Evolutionary conservation across 2,329 filamentous ascomycete genomes (phyloP).

Genomic region (Pseudonectria foliicola): DNA sequence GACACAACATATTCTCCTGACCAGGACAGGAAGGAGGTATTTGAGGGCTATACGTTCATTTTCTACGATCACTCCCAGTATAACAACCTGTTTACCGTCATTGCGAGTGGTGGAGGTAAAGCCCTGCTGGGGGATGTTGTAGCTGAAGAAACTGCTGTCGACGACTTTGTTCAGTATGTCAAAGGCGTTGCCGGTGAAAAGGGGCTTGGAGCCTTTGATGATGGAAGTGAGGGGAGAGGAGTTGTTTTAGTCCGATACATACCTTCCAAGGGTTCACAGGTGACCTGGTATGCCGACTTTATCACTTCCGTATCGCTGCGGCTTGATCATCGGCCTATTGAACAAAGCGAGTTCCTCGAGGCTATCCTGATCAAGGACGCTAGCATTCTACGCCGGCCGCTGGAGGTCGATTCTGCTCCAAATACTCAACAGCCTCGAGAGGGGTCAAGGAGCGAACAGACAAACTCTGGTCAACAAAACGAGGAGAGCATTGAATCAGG

Average conservation of each 20-base stretch:
- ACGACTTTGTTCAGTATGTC: slow-evolving; percentile 74
- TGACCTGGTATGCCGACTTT: slow-evolving; percentile 64
- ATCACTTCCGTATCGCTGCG: slow-evolving; percentile 61
- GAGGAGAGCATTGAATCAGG: slow-evolving; percentile 6
- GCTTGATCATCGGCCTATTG: slow-evolving; percentile 74
- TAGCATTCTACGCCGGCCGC: slow-evolving; percentile 59
- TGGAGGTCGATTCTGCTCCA: slow-evolving; percentile 42
- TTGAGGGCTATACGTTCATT: slow-evolving; percentile 81
- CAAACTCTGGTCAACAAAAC: slow-evolving; percentile 4
- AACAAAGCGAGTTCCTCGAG: slow-evolving; percentile 88
- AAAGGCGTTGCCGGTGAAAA: slow-evolving; percentile 70
- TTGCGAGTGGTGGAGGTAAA: slow-evolving; percentile 78
- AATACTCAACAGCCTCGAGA: slow-evolving; percentile 15
- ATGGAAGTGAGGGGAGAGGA: slow-evolving; percentile 58
- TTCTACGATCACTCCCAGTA: slow-evolving; percentile 75
- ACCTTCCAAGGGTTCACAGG: slow-evolving; percentile 45
- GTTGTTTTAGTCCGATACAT: slow-evolving; percentile 73
- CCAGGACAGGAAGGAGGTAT: slow-evolving; percentile 58
- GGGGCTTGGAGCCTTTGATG: slow-evolving; percentile 55
- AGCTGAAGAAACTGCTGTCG: slow-evolving; percentile 56
- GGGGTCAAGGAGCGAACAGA: background rate
- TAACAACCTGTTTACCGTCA: slow-evolving; percentile 64
- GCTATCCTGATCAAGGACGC: slow-evolving; percentile 79
- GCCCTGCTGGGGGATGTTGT: slow-evolving; percentile 59
- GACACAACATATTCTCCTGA: slow-evolving; percentile 68